Evolutionary conservation across 169 alveolate genomes (phyloP).

Genomic region (Plasmodium malariae): DNA sequence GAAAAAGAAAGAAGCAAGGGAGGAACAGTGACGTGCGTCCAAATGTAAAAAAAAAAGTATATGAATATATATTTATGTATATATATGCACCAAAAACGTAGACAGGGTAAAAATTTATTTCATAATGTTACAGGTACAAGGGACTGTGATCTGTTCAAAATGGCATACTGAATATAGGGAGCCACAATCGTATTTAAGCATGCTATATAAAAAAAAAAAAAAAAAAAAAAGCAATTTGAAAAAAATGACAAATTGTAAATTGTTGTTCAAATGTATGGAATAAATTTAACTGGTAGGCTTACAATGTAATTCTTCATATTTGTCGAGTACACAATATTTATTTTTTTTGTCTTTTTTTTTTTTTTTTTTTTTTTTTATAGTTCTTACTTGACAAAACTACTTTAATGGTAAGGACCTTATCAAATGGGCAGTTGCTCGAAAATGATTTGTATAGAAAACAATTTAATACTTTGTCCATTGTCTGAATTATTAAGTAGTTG

Average conservation of each 20-base stretch:
- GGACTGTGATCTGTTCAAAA: slow-evolving; percentile 62
- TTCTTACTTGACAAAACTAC: slow-evolving; percentile 64
- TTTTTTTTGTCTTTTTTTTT: no score
- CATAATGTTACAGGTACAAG: slow-evolving; percentile 29
- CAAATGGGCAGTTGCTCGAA: slow-evolving; percentile 61
- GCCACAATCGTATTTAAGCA: slow-evolving; percentile 70
- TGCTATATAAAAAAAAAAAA: slow-evolving; percentile 28
- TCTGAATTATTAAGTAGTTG: slow-evolving; percentile 35
- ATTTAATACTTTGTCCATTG: slow-evolving; percentile 53
- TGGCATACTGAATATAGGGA: slow-evolving; percentile 58
- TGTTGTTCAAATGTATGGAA: neutral
- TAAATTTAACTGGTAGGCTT: no score
- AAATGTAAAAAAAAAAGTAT: neutral
- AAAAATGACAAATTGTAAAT: neutral
- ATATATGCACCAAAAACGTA: neutral
- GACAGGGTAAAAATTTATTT: neutral
- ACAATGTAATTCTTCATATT: no score
- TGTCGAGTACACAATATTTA: no score
- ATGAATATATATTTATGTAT: neutral
- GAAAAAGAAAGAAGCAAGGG: neutral
- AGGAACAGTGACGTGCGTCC: no score
- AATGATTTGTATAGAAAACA: slow-evolving; percentile 43
- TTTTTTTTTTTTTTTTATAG: neutral
- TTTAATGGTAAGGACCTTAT: slow-evolving; percentile 68
- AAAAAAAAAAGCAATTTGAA: neutral